phyloP scores from a whole-genome alignment of 805 yeast species.

The Candida dajiaensis region DNA sequence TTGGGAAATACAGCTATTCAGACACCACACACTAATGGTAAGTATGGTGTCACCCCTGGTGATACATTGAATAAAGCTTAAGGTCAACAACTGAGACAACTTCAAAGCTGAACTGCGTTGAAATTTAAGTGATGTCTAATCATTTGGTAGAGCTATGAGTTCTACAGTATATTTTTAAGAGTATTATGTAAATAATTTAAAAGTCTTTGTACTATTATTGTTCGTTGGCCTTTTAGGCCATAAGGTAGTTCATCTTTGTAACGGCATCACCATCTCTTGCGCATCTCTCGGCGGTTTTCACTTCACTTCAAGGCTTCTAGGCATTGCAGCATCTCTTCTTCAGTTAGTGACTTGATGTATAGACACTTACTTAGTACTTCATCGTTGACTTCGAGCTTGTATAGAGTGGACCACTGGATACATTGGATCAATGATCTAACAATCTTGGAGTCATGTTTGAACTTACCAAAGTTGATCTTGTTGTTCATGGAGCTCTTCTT shows the following conservation, averaged over 20 bases:
- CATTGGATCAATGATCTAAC: slow-evolving; percentile 72
- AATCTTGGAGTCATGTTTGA: slow-evolving; percentile 67
- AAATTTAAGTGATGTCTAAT: too few species aligned
- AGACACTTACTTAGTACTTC: slow-evolving; percentile 79
- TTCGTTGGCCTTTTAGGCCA: background rate
- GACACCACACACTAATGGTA: too few species aligned
- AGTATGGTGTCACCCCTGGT: too few species aligned
- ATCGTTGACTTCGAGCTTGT: slow-evolving; percentile 46
- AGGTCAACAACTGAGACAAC: too few species aligned
- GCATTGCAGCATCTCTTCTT: slow-evolving; percentile 59
- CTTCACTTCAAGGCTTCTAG: slow-evolving; percentile 4
- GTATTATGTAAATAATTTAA: too few species aligned
- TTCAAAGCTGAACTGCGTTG: too few species aligned
- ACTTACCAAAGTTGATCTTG: slow-evolving; percentile 68
- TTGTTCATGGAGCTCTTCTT: slow-evolving; percentile 28
- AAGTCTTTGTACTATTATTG: background rate
- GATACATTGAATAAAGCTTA: too few species aligned
- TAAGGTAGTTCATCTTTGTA: background rate
- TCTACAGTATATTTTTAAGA: too few species aligned
- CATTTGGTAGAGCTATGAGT: too few species aligned
- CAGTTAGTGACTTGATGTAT: slow-evolving; percentile 67
- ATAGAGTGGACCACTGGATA: slow-evolving; percentile 79
- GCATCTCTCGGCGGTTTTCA: background rate
- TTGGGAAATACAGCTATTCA: too few species aligned
- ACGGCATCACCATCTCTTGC: background rate